Percentiles rank a stretch among this genome's conserved stretches.
Evolutionary conservation across 768 basidiomycete genomes (phyloP).

Genomic region (Ephemerocybe angulata): DNA sequence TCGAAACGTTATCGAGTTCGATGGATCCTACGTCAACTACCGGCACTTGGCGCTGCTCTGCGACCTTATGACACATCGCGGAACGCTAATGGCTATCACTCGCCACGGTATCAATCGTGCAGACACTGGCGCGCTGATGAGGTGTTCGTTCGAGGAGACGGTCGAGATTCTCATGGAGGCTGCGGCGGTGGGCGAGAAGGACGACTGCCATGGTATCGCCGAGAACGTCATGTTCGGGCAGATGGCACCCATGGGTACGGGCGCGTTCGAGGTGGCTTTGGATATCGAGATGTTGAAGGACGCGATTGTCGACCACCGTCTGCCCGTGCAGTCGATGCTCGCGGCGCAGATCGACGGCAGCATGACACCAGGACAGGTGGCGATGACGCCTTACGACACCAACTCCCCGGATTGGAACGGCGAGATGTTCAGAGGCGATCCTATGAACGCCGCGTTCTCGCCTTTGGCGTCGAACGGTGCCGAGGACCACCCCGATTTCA

Average conservation of each 20-base stretch:
- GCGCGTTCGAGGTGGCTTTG: conserved; percentile 90
- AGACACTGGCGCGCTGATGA: conserved; percentile 97
- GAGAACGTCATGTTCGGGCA: conserved; percentile 99
- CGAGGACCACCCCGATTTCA: conserved; percentile 77
- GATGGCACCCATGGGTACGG: conserved; percentile 99
- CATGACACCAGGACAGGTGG: conserved; percentile 88
- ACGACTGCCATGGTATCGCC: conserved; percentile 97
- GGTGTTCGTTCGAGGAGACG: conserved; percentile 99
- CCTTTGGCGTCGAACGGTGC: conserved; percentile 84
- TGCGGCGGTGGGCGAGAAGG: conserved; percentile 95
- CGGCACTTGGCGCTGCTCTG: conserved; percentile 94
- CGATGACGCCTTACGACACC: conserved; percentile 95
- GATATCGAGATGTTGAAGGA: conserved; percentile 99
- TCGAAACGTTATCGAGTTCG: conserved; percentile 95
- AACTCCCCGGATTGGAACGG: conserved; percentile 81
- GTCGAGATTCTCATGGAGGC: conserved; percentile 99
- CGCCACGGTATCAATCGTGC: conserved; percentile 99
- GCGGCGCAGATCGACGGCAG: conserved; percentile 78
- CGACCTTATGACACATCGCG: conserved; percentile 97
- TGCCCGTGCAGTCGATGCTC: conserved; percentile 80
- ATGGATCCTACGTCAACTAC: conserved; percentile 99
- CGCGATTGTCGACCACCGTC: conserved; percentile 92
- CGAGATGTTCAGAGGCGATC: conserved; percentile 72
- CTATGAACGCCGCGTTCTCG: conserved; percentile 89
- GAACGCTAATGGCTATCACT: conserved; percentile 94